Evolutionary conservation across 2,329 filamentous ascomycete species (phyloP), one percentile per base, ranked within the genome.

Genomic region (Allantophomopsis cytisporea): DNA sequence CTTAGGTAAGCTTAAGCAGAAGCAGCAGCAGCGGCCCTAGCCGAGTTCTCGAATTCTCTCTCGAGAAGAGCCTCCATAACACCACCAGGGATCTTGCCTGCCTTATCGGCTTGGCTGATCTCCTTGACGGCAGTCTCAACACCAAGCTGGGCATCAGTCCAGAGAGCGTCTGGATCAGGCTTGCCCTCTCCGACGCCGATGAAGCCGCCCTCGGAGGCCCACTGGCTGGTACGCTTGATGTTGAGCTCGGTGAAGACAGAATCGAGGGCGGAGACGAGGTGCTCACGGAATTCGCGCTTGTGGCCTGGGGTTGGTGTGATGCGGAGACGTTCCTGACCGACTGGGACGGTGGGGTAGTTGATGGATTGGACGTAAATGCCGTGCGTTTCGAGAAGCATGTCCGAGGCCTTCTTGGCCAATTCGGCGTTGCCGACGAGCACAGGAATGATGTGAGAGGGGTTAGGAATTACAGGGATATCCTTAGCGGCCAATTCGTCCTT

Each of bases 291-390:
- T 50, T 84, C 76, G 62, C 82, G 82, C 40, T 75, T 76, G 60
- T 98, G 91, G 34, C 91, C 91, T 0, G 91, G 91, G 1, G 91
- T 98, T 0, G 91, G 91, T 2, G 91, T 98, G 60, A 98, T 86
- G 49, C 91, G 83, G 41, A 98, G 80, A 42, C 91, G 80, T 63
- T 98, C 91, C 66, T 98, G 88, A n/a, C 91, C 91, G 6, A 94
- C 86, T 2, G 91, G 91, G 2, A 98, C 91, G 38, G 91, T 98
- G 2, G 91, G 91, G 63, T 96, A 96, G 66, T 98, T 98, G 72
- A 98, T 96, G 40, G 86, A 87, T 64, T 98, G 91, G 18, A 98
- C 91, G 58, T 98, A 98, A 57, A 98, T 95, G 45, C 79, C 76
- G 66, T 94, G 83, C 49, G 94, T 82, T 49, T 83, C 78, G 12